Percentiles rank a stretch among this genome's conserved stretches.
These are phyloP conservation scores for Scheffersomyces amazonensis DNA, from an alignment of 805 yeast species.

Conservation along the genomic window DNA sequence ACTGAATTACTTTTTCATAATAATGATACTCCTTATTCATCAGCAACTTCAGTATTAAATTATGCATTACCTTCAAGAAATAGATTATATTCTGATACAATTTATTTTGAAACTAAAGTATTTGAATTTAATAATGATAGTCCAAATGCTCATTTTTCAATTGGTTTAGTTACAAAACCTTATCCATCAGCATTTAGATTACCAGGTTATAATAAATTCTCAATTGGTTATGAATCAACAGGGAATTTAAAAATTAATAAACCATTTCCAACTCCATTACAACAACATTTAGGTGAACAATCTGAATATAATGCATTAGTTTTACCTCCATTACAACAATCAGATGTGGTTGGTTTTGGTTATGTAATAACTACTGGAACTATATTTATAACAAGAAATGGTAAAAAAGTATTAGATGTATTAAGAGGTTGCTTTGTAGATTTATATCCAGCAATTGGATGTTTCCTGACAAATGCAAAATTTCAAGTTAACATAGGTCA, in stretches of 20 bases:
- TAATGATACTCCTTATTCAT: slow-evolving; percentile 37
- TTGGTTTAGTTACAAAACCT: slow-evolving; percentile 71
- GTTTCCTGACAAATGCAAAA: slow-evolving; percentile 41
- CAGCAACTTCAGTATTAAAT: slow-evolving; percentile 38
- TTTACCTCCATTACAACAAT: slow-evolving; percentile 49
- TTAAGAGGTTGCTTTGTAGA: slow-evolving; percentile 48
- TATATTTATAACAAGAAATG: slow-evolving; percentile 53
- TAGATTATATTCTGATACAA: slow-evolving; percentile 34
- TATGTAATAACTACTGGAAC: slow-evolving; percentile 47
- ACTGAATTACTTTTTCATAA: slow-evolving; percentile 35
- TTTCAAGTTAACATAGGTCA: slow-evolving; percentile 44
- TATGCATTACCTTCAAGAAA: slow-evolving; percentile 36
- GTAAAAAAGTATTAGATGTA: slow-evolving; percentile 50
- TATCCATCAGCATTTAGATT: slow-evolving; percentile 65
- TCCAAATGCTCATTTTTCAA: slow-evolving; percentile 50
- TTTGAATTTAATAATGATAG: slow-evolving; percentile 26
- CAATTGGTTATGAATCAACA: slow-evolving; percentile 69
- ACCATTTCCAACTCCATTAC: slow-evolving; percentile 52
- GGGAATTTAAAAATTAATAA: slow-evolving; percentile 68
- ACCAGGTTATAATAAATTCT: slow-evolving; percentile 71
- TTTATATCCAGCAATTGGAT: slow-evolving; percentile 54
- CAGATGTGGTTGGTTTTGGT: slow-evolving; percentile 58
- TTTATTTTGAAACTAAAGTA: slow-evolving; percentile 60
- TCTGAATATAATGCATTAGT: slow-evolving; percentile 44
- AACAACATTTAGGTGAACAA: slow-evolving; percentile 39